A percentile compares a stretch with the other conserved stretches of the same genome.
Conservation (phyloP, 805 yeast genomes). For the Saccharomycopsis synnaedendra region DNA sequence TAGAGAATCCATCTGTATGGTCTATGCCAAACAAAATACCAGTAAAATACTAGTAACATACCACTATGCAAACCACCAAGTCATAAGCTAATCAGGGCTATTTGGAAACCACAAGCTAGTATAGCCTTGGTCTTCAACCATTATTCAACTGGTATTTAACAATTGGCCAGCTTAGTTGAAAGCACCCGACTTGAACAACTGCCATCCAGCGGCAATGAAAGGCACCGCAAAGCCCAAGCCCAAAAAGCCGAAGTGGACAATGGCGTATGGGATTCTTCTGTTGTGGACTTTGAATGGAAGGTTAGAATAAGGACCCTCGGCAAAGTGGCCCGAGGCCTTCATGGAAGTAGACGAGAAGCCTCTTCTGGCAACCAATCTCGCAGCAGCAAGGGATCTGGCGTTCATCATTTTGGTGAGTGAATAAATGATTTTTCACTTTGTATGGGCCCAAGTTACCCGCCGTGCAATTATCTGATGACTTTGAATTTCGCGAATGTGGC, state of each 20-base stretch:
- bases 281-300: slow-evolving; percentile 89
- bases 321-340: slow-evolving; percentile 40
- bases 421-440: neutral
- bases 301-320: slow-evolving; percentile 83
- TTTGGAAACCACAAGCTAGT: too few species aligned
- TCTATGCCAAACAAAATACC: neutral
- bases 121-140: neutral
- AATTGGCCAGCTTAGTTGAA: slow-evolving; percentile 7
- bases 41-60: neutral
- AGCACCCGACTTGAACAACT: slow-evolving; percentile 76
- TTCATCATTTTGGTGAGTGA: slow-evolving; percentile 20
- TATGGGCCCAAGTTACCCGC: too few species aligned
- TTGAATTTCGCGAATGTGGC: too few species aligned
- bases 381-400: slow-evolving; percentile 20
- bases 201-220: slow-evolving; percentile 67
- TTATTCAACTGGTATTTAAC: neutral
- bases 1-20: too few species aligned
- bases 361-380: slow-evolving; percentile 24
- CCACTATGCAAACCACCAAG: neutral
- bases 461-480: too few species aligned
- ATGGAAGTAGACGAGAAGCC: slow-evolving; percentile 46
- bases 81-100: too few species aligned
- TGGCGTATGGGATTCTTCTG: slow-evolving; percentile 82
- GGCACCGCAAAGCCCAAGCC: slow-evolving; percentile 67
- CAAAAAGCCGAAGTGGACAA: slow-evolving; percentile 71